Evolutionary conservation across 148 eudicot genomes (phyloP), one percentile per base, ranked within the genome.

Genomic region (Beta vulgaris): DNA sequence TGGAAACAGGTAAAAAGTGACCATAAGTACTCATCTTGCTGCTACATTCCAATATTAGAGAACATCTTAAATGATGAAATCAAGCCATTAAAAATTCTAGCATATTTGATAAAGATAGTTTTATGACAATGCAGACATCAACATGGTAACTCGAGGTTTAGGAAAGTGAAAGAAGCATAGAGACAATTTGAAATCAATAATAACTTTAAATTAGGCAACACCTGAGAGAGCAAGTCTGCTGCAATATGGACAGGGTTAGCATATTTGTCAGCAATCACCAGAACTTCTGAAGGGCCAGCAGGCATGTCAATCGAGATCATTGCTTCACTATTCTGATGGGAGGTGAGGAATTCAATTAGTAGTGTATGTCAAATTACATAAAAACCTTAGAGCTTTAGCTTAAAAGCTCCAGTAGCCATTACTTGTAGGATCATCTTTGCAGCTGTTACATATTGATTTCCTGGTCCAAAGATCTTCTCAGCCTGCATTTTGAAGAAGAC

Each of bases 301-400:
- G 99, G 99, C 99, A 96, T 96, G 84, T 96, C 99, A 81, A 96
- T 96, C 36, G 98, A 92, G 78, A 96, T 88, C 99, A 96, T 89
- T 55, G 99, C 99, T 78, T 96, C 98, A 71, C 98, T 96, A 78
- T 92, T 96, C 99, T 96, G 92, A 76, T 59, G 5, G 60, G 46
- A 60, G 39, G 75, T 51, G 61, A 85, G 15, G 35, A 42, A 79
- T 35, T 57, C 75, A 74, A 37, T 61, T 14, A 49, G 74, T 26
- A 25, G 10, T 1, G 9, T 1, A 4, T 23, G 10, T 51, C 7
- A 61, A 58, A 2, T 26, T 43, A 0, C 26, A 25, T n/a, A 44
- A 66, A 19, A 64, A 14, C 42, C 25, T 18, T 13, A 8, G n/a
- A 25, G 16, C 29, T 32, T 31, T 23, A 34, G 28, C 12, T 32